Conservation (phyloP, 176 grass and related monocot species). For the Carex myosuroides region DNA sequence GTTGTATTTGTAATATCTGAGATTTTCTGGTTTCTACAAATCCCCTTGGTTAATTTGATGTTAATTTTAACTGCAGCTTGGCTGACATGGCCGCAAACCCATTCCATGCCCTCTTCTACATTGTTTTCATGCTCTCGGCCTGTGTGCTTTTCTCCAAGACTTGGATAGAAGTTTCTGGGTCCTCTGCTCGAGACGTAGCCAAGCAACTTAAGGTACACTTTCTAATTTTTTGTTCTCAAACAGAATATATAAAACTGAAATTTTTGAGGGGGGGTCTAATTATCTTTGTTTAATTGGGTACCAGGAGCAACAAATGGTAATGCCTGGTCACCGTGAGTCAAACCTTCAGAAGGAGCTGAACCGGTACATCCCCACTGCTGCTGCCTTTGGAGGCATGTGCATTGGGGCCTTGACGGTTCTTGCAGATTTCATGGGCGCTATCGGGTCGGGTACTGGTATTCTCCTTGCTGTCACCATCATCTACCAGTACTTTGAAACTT, state of each 20-base stretch:
- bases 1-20: neutral
- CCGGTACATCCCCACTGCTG: slow-evolving; percentile 89
- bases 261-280: neutral
- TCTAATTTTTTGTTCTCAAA: neutral
- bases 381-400: slow-evolving; percentile 87
- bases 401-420: slow-evolving; percentile 89
- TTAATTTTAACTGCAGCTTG: slow-evolving; percentile 37
- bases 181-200: slow-evolving; percentile 83
- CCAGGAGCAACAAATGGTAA: slow-evolving; percentile 99
- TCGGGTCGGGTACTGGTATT: slow-evolving; percentile 93
- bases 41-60: neutral
- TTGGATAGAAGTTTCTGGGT: slow-evolving; percentile 93
- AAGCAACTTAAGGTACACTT: slow-evolving; percentile 81
- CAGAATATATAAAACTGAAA: neutral
- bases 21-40: neutral
- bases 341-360: slow-evolving; percentile 95
- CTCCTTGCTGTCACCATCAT: slow-evolving; percentile 92
- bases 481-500: slow-evolving; percentile 92
- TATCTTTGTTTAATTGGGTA: neutral
- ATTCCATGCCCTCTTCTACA: slow-evolving; percentile 85
- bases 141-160: slow-evolving; percentile 88
- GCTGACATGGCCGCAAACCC: slow-evolving; percentile 72
- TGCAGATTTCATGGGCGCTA: slow-evolving; percentile 92
- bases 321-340: slow-evolving; percentile 89
- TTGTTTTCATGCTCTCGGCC: slow-evolving; percentile 81